Conservation (phyloP, 805 yeast genomes). For the Candida qinlingensis region DNA sequence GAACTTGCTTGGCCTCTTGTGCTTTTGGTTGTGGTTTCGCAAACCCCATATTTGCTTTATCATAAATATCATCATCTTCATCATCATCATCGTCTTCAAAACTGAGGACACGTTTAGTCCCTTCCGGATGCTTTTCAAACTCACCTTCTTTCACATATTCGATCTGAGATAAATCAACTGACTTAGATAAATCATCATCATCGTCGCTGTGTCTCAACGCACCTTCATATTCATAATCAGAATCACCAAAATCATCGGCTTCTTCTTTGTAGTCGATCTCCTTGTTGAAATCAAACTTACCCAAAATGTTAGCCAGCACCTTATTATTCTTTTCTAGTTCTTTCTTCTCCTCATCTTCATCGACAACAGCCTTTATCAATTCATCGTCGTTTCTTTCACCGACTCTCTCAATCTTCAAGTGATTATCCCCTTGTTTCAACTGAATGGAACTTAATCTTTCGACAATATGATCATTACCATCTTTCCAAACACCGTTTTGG, state of each 20-base stretch:
- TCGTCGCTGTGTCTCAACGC: slow-evolving; percentile 27
- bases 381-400: slow-evolving; percentile 14
- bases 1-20: slow-evolving; percentile 10
- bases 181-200: slow-evolving; percentile 19
- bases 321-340: slow-evolving; percentile 41
- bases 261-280: slow-evolving; percentile 38
- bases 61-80: slow-evolving; percentile 14
- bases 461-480: slow-evolving; percentile 72
- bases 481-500: slow-evolving; percentile 67
- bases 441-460: slow-evolving; percentile 41
- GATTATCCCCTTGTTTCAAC: slow-evolving; percentile 15
- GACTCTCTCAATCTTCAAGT: slow-evolving; percentile 12
- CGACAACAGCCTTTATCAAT: slow-evolving; percentile 23
- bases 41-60: slow-evolving; percentile 5
- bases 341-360: slow-evolving; percentile 31
- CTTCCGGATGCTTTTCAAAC: slow-evolving; percentile 11
- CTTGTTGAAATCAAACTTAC: slow-evolving; percentile 46
- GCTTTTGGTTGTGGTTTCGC: background rate
- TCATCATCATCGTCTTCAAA: slow-evolving; percentile 21
- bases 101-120: slow-evolving; percentile 6
- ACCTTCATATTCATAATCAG: slow-evolving; percentile 44
- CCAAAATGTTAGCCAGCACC: slow-evolving; percentile 44
- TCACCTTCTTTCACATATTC: slow-evolving; percentile 27
- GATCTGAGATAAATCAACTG: slow-evolving; percentile 14
- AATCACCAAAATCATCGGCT: slow-evolving; percentile 35